Evolutionary conservation across 108 stramenopile genomes (phyloP).

Genomic region (Conticribra weissflogii): DNA sequence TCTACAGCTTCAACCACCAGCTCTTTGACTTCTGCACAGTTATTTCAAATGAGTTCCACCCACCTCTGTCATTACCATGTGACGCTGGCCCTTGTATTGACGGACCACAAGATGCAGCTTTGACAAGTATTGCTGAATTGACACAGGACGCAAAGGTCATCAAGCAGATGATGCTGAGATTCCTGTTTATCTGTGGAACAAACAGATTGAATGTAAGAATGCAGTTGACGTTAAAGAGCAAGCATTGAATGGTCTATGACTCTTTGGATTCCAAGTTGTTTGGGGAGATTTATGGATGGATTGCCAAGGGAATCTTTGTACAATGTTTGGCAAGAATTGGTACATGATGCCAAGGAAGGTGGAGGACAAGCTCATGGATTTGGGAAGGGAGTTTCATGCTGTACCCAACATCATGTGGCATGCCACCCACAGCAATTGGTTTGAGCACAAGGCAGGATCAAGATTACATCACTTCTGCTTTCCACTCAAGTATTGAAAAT

Average conservation of each 20-base stretch:
- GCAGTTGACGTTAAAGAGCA: neutral
- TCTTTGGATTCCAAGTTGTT: neutral
- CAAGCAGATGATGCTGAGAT: constrained; percentile 19
- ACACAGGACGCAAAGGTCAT: neutral
- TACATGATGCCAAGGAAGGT: neutral
- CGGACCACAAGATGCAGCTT: too few relatives aligned
- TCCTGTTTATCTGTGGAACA: constrained; percentile 15
- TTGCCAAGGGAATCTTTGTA: neutral
- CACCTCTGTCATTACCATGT: too few relatives aligned
- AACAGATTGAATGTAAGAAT: neutral
- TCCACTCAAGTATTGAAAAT: constrained; percentile 3
- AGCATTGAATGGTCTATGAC: constrained; percentile 2
- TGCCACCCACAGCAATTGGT: constrained; percentile 12
- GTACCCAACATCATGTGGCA: constrained; percentile 20
- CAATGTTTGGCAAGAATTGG: neutral
- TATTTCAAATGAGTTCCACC: too few relatives aligned
- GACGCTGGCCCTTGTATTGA: too few relatives aligned
- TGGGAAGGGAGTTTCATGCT: neutral
- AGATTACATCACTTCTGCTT: constrained; percentile 10
- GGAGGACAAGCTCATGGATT: neutral
- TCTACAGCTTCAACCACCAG: too few relatives aligned
- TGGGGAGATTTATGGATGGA: neutral
- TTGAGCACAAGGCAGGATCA: constrained; percentile 17
- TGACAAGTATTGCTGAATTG: neutral
- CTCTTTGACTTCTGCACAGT: too few relatives aligned